Percentiles rank a stretch among this genome's conserved stretches.
phyloP scores from a whole-genome alignment of 2,329 filamentous ascomycete species.

The Apiospora kogelbergensis region DNA sequence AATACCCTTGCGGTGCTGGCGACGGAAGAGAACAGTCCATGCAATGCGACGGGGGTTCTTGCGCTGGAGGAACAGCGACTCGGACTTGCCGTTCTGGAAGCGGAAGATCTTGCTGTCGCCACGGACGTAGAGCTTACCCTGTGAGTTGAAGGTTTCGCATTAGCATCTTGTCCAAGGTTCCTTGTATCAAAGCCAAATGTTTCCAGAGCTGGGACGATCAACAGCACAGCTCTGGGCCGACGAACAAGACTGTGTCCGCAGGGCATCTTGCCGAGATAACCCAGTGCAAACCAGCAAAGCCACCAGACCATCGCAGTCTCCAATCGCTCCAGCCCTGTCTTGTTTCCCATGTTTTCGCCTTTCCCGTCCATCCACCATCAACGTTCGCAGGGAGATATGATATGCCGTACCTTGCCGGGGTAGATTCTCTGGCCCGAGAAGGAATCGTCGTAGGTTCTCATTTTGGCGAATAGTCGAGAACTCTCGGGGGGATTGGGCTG shows the following conservation, averaged over 20 bases:
- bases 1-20: constrained; percentile 99
- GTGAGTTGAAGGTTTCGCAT: constrained; percentile 26
- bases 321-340: neutral
- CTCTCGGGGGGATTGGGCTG: constrained; percentile 25
- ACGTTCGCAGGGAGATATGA: constrained; percentile 4
- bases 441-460: constrained; percentile 67
- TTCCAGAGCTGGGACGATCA: neutral
- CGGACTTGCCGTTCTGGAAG: constrained; percentile 99
- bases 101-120: constrained; percentile 99
- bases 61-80: constrained; percentile 99
- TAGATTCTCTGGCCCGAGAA: constrained; percentile 68
- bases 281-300: neutral
- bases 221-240: neutral
- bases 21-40: constrained; percentile 97
- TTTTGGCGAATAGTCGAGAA: constrained; percentile 46
- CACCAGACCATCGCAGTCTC: neutral
- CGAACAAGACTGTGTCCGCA: neutral
- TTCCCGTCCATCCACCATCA: constrained; percentile 3
- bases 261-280: neutral
- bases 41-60: constrained; percentile 99
- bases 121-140: constrained; percentile 99
- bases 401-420: constrained; percentile 62
- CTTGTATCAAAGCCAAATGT: neutral
- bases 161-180: constrained; percentile 28
- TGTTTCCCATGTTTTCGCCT: neutral